Conservation (phyloP, 2,329 filamentous ascomycete species). For the Alternaria arbusti region DNA sequence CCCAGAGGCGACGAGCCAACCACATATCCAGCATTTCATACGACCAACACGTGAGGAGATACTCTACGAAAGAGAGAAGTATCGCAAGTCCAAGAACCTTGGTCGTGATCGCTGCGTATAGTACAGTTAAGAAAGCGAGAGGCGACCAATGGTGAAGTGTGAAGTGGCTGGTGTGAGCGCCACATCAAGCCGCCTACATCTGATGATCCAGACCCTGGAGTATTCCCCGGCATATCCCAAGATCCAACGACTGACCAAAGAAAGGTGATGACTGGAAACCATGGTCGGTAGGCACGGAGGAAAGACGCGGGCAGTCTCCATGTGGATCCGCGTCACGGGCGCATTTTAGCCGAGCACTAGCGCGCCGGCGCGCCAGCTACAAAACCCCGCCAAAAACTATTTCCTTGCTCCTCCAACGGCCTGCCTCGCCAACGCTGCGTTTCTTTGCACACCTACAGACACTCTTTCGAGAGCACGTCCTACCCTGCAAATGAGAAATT, state of each 20-base stretch:
- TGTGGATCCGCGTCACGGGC: conserved; percentile 6
- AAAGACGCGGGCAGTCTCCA: neutral
- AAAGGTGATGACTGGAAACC: neutral
- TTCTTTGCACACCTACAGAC: conserved; percentile 88
- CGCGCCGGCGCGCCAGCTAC: conserved; percentile 32
- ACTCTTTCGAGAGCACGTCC: conserved; percentile 38
- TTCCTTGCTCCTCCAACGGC: conserved; percentile 65
- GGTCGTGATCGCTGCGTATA: neutral
- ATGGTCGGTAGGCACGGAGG: neutral
- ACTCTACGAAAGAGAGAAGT: neutral
- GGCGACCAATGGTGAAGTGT: neutral
- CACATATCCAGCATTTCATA: neutral
- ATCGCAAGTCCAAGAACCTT: neutral
- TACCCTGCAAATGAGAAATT: conserved; percentile 91
- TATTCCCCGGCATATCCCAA: neutral
- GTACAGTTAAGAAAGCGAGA: neutral
- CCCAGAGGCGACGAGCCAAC: neutral
- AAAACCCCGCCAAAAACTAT: conserved; percentile 46
- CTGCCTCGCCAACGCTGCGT: conserved; percentile 91
- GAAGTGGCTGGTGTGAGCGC: neutral
- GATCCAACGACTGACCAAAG: neutral
- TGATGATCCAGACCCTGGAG: neutral
- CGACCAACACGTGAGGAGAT: neutral
- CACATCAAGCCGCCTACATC: neutral
- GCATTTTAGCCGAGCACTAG: conserved; percentile 26